Conservation (phyloP, 805 yeast genomes). For the Barnettozyma siamensis region DNA sequence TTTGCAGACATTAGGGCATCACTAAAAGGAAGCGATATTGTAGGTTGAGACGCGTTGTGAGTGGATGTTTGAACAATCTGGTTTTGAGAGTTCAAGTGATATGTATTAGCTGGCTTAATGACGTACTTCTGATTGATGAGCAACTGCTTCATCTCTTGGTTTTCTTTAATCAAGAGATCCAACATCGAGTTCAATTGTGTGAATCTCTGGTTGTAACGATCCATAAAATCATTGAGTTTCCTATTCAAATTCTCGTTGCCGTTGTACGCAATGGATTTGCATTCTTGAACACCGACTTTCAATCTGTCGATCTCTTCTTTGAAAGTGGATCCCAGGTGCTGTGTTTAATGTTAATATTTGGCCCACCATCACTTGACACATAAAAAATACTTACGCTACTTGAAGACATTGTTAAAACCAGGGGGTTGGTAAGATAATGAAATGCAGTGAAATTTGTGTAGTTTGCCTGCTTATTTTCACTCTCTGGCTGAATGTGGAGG, state of each 20-base stretch:
- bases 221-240: constrained; percentile 20
- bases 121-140: constrained; percentile 21
- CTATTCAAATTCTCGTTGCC: constrained; percentile 20
- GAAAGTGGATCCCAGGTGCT: constrained; percentile 7
- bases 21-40: constrained; percentile 6
- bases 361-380: neutral
- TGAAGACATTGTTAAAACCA: constrained; percentile 2
- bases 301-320: constrained; percentile 23
- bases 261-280: constrained; percentile 15
- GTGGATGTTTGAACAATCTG: constrained; percentile 13
- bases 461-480: too few species aligned
- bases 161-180: constrained; percentile 23
- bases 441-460: too few species aligned
- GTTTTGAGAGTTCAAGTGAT: constrained; percentile 18
- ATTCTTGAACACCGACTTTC: constrained; percentile 19
- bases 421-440: too few species aligned
- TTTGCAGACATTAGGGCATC: constrained; percentile 7
- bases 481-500: too few species aligned
- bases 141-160: constrained; percentile 21
- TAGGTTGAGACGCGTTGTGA: constrained; percentile 17
- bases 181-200: constrained; percentile 19
- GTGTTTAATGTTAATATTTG: neutral
- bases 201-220: constrained; percentile 18
- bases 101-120: constrained; percentile 28
- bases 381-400: constrained; percentile 2